A percentile compares a stretch with the other conserved stretches of the same genome.
phyloP scores from a whole-genome alignment of 306 rosid genomes.

The Vigna mungo region DNA sequence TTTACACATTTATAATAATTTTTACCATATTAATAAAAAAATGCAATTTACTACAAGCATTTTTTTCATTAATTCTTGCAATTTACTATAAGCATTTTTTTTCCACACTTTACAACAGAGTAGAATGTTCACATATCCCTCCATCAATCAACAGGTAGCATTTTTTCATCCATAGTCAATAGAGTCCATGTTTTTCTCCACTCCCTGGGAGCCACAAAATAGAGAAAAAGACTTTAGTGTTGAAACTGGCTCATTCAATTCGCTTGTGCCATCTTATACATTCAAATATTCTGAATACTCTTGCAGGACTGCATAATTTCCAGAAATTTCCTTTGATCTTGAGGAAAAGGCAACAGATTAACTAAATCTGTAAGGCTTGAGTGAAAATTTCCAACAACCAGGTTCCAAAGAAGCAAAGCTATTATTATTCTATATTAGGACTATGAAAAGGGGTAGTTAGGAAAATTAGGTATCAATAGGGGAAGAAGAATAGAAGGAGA shows the following conservation, averaged over 20 bases:
- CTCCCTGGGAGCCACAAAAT: not conserved
- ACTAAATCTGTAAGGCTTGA: not conserved
- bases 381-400: not conserved
- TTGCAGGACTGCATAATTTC: not conserved
- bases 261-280: not conserved
- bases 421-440: not conserved
- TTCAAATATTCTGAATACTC: not conserved
- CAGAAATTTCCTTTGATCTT: conserved; percentile 1
- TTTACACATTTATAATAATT: not conserved
- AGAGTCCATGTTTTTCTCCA: not conserved
- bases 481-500: too few relatives aligned
- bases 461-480: too few relatives aligned
- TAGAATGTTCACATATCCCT: conserved; percentile 3
- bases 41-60: not conserved
- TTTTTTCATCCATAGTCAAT: not conserved
- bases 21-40: not conserved
- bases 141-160: not conserved
- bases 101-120: not conserved
- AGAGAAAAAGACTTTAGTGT: not conserved
- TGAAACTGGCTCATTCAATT: not conserved
- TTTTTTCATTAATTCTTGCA: conserved; percentile 18
- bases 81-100: not conserved
- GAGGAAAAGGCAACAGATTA: conserved; percentile 1
- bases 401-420: not conserved
- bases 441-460: too few relatives aligned